Evolutionary conservation across 75 land plant genomes (phyloP), one percentile per base, ranked within the genome.

Genomic region (Adiantum capillusveneris): DNA sequence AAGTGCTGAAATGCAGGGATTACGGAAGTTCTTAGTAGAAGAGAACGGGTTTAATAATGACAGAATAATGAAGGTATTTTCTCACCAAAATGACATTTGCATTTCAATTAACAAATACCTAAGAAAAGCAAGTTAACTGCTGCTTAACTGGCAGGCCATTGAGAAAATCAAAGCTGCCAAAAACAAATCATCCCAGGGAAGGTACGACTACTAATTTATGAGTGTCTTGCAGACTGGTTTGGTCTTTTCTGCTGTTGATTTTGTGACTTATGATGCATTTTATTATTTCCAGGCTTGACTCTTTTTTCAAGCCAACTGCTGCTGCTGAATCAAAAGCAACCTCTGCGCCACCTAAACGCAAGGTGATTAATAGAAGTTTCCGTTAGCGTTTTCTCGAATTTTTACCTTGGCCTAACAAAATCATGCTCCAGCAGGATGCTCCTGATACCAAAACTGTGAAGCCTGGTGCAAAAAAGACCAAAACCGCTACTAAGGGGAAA

Each of bases 11-110:
- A 34, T 34, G 9, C 37, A 93, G 96, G 90, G 96, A 5, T 56
- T 94, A 65, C 67, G 64, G 45, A 72, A 29, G 31, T 94, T 94
- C 67, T 72, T 94, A 55, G 98, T 94, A 53, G 85, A 79, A 67
- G 96, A 94, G 65, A 94, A 94, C 74, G 90, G 90, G 2, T 94
- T 94, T 75, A 94, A 84, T 66, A 65, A 65, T 62, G 98, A 94
- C 20, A 81, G 98, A 63, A 76, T 94, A 9, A 65, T 75, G 59
- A 94, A 94, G 96, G 98, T 70, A 59, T n/a, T n/a, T n/a, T n/a
- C n/a, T n/a, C n/a, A n/a, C n/a, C n/a, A n/a, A n/a, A n/a, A n/a
- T n/a, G n/a, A n/a, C n/a, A n/a, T n/a, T n/a, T n/a, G n/a, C n/a
- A n/a, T n/a, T n/a, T n/a, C n/a, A n/a, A n/a, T n/a, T n/a, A n/a